Evolutionary conservation across 2,329 filamentous ascomycete species (phyloP).

Genomic region (Ceratocystis cubensis): DNA sequence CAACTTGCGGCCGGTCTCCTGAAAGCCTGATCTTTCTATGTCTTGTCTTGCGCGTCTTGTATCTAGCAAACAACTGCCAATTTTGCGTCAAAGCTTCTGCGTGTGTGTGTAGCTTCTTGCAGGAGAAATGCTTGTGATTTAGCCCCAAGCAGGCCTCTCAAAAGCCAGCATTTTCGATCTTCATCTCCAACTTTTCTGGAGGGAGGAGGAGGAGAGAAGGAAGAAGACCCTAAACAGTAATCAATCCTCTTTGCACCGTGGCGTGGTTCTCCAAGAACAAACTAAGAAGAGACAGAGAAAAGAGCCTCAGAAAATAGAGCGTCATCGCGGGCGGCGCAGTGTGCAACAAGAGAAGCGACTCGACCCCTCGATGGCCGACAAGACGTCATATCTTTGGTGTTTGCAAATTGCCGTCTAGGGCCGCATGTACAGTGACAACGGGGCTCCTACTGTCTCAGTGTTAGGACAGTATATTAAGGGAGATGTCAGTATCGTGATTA

Average conservation of each 20-base stretch:
- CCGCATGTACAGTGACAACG: neutral
- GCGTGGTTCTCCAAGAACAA: neutral
- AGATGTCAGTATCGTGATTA: no score
- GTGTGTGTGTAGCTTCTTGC: neutral
- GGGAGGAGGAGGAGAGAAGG: neutral
- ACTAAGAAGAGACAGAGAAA: neutral
- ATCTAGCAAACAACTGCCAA: neutral
- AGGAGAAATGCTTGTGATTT: neutral
- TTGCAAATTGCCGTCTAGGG: neutral
- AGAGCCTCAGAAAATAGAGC: slow-evolving; percentile 4
- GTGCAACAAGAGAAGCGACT: neutral
- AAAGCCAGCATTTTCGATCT: neutral
- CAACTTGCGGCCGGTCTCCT: neutral
- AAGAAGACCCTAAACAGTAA: neutral
- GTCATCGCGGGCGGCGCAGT: neutral
- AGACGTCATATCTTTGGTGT: neutral
- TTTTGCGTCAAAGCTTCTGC: neutral
- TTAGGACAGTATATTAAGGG: neutral
- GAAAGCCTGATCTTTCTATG: neutral
- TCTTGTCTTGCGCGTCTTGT: neutral
- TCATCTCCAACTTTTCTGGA: neutral
- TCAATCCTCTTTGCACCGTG: neutral
- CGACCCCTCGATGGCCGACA: neutral
- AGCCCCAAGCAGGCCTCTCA: neutral
- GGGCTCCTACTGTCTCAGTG: neutral